These are phyloP conservation scores for Yamadazyma friedrichii DNA, from an alignment of 1,139 yeast genomes.

Conservation along the genomic window DNA sequence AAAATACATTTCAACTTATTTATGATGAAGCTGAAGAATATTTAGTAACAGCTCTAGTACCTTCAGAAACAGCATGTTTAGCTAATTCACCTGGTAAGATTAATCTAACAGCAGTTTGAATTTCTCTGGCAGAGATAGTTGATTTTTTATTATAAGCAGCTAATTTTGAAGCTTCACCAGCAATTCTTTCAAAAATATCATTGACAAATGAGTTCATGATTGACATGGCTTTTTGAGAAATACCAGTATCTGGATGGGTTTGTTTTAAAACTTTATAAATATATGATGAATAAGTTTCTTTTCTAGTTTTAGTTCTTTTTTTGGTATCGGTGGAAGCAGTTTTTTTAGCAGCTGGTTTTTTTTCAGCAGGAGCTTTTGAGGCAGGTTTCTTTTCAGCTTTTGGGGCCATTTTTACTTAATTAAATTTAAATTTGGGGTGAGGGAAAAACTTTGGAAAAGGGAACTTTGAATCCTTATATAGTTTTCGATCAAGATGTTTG, in stretches of 20 bases:
- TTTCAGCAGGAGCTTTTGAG: constrained; percentile 97
- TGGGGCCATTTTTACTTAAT: constrained; percentile 70
- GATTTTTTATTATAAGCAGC: constrained; percentile 99
- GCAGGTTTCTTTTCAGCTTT: constrained; percentile 99
- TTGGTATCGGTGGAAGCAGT: constrained; percentile 82
- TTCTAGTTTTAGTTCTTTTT: constrained; percentile 96
- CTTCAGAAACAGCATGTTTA: constrained; percentile 98
- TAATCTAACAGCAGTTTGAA: constrained; percentile 98
- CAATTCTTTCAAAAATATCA: constrained; percentile 94
- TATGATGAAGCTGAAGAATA: constrained; percentile 77
- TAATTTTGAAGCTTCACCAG: constrained; percentile 97
- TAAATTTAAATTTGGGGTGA: constrained; percentile 17
- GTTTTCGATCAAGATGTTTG: background rate
- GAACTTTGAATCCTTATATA: background rate
- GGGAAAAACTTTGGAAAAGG: constrained; percentile 2
- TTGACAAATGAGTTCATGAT: constrained; percentile 98
- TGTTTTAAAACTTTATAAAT: constrained; percentile 98
- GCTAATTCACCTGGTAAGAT: constrained; percentile 99
- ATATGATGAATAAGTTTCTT: constrained; percentile 98
- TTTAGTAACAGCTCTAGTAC: constrained; percentile 99
- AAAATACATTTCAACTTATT: constrained; percentile 8
- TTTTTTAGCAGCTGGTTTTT: constrained; percentile 96
- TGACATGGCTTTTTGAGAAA: constrained; percentile 98
- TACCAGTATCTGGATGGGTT: constrained; percentile 99
- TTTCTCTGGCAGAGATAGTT: constrained; percentile 98